Conservation (phyloP, 345 rosid genomes). For the Hibiscus mutabilis region DNA sequence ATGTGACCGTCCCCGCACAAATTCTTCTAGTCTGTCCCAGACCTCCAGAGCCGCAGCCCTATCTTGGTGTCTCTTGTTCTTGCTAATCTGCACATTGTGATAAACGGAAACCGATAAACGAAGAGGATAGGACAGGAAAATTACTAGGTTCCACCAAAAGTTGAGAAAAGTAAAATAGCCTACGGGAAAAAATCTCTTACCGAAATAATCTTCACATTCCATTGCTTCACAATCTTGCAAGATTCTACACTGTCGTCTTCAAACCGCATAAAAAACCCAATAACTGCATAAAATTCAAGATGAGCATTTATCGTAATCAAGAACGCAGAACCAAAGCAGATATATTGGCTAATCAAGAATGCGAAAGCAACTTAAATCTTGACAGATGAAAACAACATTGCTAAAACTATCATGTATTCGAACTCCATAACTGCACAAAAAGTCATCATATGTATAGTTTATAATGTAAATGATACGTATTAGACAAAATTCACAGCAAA, state of each 20-base stretch:
- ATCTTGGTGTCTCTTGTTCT: slow-evolving; percentile 91
- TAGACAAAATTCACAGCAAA: neutral
- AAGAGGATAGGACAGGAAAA: neutral
- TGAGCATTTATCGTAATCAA: neutral
- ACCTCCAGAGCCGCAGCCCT: slow-evolving; percentile 95
- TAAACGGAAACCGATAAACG: neutral
- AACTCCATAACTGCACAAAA: slow-evolving; percentile 1
- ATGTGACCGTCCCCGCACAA: slow-evolving; percentile 80
- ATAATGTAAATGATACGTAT: neutral
- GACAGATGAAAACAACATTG: neutral
- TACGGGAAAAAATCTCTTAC: slow-evolving; percentile 27
- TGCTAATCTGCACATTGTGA: slow-evolving; percentile 69
- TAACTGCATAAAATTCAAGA: slow-evolving; percentile 44
- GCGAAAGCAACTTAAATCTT: no score
- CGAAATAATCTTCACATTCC: slow-evolving; percentile 97
- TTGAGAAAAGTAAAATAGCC: neutral
- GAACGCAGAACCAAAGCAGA: neutral
- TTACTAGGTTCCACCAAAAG: neutral
- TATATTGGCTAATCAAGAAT: neutral
- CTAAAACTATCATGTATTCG: neutral
- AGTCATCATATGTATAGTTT: neutral
- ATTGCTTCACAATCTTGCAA: slow-evolving; percentile 87
- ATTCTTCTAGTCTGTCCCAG: slow-evolving; percentile 89
- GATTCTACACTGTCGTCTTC: slow-evolving; percentile 97
- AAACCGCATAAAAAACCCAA: slow-evolving; percentile 88